phyloP scores from a whole-genome alignment of 2,329 filamentous ascomycete species.

The Penicillium sp. region DNA sequence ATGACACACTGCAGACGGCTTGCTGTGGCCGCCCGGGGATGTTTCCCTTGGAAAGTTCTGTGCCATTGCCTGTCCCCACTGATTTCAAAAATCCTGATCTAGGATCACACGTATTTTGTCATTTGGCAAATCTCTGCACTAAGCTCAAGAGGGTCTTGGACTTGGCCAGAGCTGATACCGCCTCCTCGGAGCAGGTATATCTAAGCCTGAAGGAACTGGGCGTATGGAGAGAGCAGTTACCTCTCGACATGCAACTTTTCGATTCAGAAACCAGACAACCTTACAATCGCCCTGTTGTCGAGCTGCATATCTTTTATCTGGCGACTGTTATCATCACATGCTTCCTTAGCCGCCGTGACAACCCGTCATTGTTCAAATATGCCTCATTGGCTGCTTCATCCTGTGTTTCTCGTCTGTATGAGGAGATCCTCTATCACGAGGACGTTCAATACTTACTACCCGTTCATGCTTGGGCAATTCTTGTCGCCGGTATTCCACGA shows the following conservation, averaged over 20 bases:
- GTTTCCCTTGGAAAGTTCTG: slow-evolving; percentile 9
- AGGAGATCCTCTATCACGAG: slow-evolving; percentile 13
- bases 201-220: neutral
- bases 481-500: slow-evolving; percentile 13
- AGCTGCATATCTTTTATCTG: slow-evolving; percentile 14
- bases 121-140: slow-evolving; percentile 1
- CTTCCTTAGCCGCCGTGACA: slow-evolving; percentile 13
- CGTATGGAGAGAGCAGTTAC: slow-evolving; percentile 4
- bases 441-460: slow-evolving; percentile 6
- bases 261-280: neutral
- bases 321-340: slow-evolving; percentile 10
- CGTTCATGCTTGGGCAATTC: slow-evolving; percentile 11
- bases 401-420: slow-evolving; percentile 10
- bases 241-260: slow-evolving; percentile 6
- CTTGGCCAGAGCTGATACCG: neutral
- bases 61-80: neutral
- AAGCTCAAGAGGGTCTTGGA: neutral
- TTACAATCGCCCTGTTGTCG: slow-evolving; percentile 4
- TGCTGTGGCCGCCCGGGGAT: slow-evolving; percentile 13
- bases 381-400: slow-evolving; percentile 13
- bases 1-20: slow-evolving; percentile 15
- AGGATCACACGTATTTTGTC: slow-evolving; percentile 3
- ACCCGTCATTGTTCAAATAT: slow-evolving; percentile 8
- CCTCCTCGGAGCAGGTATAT: neutral
- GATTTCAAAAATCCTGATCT: slow-evolving; percentile 9